phyloP scores from a whole-genome alignment of 2,329 filamentous ascomycete species.

The Bipolaris bicolor region DNA sequence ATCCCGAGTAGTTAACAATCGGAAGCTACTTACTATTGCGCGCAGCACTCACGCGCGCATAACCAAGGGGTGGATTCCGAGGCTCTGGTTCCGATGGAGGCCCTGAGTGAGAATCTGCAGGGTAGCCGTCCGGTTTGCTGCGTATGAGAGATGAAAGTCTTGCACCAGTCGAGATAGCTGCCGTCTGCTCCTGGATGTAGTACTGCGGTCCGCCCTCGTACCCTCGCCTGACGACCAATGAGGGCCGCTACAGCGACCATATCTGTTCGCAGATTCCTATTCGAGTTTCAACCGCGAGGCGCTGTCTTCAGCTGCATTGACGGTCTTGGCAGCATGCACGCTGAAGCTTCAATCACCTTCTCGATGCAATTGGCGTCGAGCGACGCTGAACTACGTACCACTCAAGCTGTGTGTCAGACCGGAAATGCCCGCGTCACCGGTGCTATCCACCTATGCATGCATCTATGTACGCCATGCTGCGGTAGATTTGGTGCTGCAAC shows the following conservation, averaged over 20 bases:
- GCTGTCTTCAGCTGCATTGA: constrained; percentile 8
- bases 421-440: constrained; percentile 13
- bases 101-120: constrained; percentile 7
- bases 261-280: constrained; percentile 3
- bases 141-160: background rate
- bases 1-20: background rate
- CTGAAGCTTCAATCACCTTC: constrained; percentile 14
- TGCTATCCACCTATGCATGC: constrained; percentile 9
- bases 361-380: constrained; percentile 7
- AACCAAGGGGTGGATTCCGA: constrained; percentile 4
- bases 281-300: constrained; percentile 4
- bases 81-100: constrained; percentile 4
- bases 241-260: background rate
- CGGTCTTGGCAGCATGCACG: constrained; percentile 23
- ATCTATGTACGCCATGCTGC: constrained; percentile 9
- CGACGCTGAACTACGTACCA: constrained; percentile 11
- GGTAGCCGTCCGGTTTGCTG: background rate
- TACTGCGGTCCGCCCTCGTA: background rate
- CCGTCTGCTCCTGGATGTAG: background rate
- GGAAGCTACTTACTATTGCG: background rate
- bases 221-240: background rate
- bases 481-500: constrained; percentile 4
- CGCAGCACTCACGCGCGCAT: background rate
- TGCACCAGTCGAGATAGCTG: constrained; percentile 1
- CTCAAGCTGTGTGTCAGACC: constrained; percentile 10